Percentiles rank a stretch among this genome's conserved stretches.
phyloP scores from a whole-genome alignment of 345 rosid species.

The Boechera retrofracta region DNA sequence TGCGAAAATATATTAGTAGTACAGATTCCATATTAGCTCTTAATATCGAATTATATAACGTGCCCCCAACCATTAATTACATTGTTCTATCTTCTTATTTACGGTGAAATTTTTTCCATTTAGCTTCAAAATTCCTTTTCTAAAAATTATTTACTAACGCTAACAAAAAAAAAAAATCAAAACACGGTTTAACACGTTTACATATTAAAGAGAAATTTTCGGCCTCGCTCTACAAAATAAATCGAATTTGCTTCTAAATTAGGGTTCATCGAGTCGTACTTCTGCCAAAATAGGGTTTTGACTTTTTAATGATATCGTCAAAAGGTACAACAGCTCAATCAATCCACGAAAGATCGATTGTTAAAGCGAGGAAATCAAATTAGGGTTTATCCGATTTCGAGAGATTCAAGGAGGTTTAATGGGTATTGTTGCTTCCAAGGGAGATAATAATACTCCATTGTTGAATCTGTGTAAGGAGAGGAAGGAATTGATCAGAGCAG shows the following conservation, averaged over 20 bases:
- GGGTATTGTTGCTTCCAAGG: conserved; percentile 40
- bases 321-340: conserved; percentile 7
- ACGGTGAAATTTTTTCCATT: background rate
- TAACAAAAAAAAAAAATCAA: background rate
- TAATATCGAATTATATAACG: background rate
- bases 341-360: background rate
- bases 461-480: conserved; percentile 49
- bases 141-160: background rate
- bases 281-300: background rate
- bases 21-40: background rate
- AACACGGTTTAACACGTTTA: background rate
- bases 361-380: conserved; percentile 7
- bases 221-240: background rate
- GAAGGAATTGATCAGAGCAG: conserved; percentile 43
- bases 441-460: conserved; percentile 38
- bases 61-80: background rate
- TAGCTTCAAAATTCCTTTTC: background rate
- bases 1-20: no score
- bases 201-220: background rate
- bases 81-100: background rate
- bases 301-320: background rate
- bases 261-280: conserved; percentile 29
- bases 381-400: conserved; percentile 25
- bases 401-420: conserved; percentile 8
- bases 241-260: conserved; percentile 7